Conservation (phyloP, 1,284 basidiomycete species). For the Bondarzewia mesenterica region DNA sequence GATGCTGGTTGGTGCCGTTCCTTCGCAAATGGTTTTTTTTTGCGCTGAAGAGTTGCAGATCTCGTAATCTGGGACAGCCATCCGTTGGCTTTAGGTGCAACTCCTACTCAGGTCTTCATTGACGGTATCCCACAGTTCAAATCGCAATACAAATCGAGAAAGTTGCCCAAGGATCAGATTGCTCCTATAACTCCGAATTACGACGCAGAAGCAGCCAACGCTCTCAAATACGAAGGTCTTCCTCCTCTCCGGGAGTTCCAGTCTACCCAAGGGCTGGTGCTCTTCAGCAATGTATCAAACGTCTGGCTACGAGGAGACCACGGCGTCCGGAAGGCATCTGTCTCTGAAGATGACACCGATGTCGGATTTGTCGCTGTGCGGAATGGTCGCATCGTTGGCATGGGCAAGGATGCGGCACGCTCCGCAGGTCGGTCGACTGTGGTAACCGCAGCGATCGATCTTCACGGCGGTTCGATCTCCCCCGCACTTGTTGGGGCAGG, state of each 20-base stretch:
- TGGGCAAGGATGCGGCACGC: slow-evolving; percentile 29
- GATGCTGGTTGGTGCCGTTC: slow-evolving; percentile 27
- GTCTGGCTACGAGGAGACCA: not conserved
- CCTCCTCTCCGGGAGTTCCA: slow-evolving; percentile 39
- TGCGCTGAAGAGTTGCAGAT: slow-evolving; percentile 33
- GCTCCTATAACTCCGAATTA: slow-evolving; percentile 55
- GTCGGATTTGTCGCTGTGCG: slow-evolving; percentile 27
- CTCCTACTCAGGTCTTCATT: slow-evolving; percentile 63
- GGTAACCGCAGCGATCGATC: slow-evolving; percentile 16
- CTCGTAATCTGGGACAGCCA: slow-evolving; percentile 86
- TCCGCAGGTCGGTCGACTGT: slow-evolving; percentile 3
- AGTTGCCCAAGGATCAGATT: slow-evolving; percentile 39
- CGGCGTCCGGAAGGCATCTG: slow-evolving; percentile 15
- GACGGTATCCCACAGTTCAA: slow-evolving; percentile 58
- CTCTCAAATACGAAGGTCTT: slow-evolving; percentile 53
- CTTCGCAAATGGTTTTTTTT: no score
- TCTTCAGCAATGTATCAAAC: not conserved
- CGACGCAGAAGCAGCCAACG: slow-evolving; percentile 45
- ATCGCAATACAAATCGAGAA: slow-evolving; percentile 29
- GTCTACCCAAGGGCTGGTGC: not conserved
- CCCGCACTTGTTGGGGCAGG: slow-evolving; percentile 29
- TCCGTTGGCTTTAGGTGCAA: slow-evolving; percentile 68
- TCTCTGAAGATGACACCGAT: slow-evolving; percentile 8
- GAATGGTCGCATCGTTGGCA: slow-evolving; percentile 30
- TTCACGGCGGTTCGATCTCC: slow-evolving; percentile 36